Conservation (phyloP, 352 stramenopile genomes). For the Phytophthora capsici region DNA sequence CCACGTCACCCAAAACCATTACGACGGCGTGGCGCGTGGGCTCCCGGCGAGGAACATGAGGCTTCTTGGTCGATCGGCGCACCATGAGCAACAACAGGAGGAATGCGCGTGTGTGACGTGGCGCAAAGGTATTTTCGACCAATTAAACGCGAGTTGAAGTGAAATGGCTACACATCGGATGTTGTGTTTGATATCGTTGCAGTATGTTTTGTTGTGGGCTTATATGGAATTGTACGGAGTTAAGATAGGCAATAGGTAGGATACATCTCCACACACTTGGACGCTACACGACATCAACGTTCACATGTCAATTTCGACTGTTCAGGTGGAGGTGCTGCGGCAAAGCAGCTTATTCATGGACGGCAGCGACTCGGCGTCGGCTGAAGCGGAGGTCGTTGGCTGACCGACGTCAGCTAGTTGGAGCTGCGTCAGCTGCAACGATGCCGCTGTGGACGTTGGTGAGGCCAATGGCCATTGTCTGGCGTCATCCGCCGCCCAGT, state of each 20-base stretch:
- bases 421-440: conserved; percentile 21
- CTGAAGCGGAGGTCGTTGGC: background rate
- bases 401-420: conserved; percentile 16
- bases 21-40: conserved; percentile 80
- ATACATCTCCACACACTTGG: conserved; percentile 32
- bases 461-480: conserved; percentile 34
- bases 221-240: conserved; percentile 9
- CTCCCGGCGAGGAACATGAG: conserved; percentile 5
- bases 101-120: conserved; percentile 18
- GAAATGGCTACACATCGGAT: conserved; percentile 8
- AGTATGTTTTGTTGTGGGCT: conserved; percentile 12
- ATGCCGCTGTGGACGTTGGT: conserved; percentile 23
- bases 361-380: conserved; percentile 55
- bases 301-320: conserved; percentile 1
- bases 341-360: conserved; percentile 72
- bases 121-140: conserved; percentile 18
- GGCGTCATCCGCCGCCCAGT: conserved; percentile 27
- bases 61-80: conserved; percentile 29
- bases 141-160: conserved; percentile 15
- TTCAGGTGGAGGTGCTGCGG: conserved; percentile 30
- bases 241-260: conserved; percentile 30
- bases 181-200: background rate
- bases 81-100: conserved; percentile 7
- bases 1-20: conserved; percentile 95
- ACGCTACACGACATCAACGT: conserved; percentile 16